Base-by-base conservation (phyloP, 2,329 filamentous ascomycete genomes). In the Curvularia sp. region DNA sequence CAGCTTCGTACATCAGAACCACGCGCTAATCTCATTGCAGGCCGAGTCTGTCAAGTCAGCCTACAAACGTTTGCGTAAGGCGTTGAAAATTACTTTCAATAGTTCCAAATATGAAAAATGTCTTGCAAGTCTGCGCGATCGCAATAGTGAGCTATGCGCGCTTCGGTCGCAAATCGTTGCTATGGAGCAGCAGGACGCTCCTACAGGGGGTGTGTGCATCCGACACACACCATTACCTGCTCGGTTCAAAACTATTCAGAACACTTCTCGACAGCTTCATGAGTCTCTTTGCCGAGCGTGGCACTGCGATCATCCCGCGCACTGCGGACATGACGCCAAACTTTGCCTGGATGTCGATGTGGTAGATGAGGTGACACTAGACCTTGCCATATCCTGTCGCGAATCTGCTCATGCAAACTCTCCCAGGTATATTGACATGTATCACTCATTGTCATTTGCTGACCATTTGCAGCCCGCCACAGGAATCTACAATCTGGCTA, bases 311-410 rank as follows among this genome's bases (percentile, higher is more conserved):
- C 57, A 70, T 28, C 25, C 51, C 1, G 34, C 49, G 10, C 68
- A 72, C 41, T 42, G 56, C 9, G 60, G 56, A 2, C 70, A 71
- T 36, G 57, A 61, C 36, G 70, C 70, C 2, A 71, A 71, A 55
- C 45, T 73, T 5, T 69, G 65, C 25, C 53, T 72, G 2, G 60
- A 68, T 27, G 64, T 64, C n/a, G 53, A 70, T 42, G 63, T 60
- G 0, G 25, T 57, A 12, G 23, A 49, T 19, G 63, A 62, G 52
- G 68, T 73, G 1, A 58, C 55, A 3, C 60, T 73, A 5, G 68
- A 71, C 36, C 60, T 71, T 18, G 69, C 64, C 4, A 68, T 71
- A 47, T 71, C 66, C 5, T 71, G 65, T 48, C 59, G 65, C 6
- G 42, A 45, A 30, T 30, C 42, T 9, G 10, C 19, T 19, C 7